Conservation (phyloP, 2,329 filamentous ascomycete species). For the Pseudocercospora vitis region DNA sequence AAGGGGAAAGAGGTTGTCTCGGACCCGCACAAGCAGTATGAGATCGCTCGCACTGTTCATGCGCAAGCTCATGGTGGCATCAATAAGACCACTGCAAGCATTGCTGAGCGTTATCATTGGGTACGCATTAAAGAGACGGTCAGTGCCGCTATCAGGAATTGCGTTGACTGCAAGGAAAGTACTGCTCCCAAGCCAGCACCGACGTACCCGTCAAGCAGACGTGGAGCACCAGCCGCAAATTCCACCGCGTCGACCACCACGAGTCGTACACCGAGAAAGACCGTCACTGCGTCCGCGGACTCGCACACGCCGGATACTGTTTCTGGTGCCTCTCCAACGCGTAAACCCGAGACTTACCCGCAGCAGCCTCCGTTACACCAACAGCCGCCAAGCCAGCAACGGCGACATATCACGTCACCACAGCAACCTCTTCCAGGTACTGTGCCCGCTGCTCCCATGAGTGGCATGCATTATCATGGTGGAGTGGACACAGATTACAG, state of each 20-base stretch:
- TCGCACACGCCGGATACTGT: constrained; percentile 8
- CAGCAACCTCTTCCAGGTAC: background rate
- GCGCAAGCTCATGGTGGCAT: constrained; percentile 80
- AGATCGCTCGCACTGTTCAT: constrained; percentile 79
- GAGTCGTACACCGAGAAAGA: constrained; percentile 5
- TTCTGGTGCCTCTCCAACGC: constrained; percentile 12
- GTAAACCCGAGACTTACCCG: background rate
- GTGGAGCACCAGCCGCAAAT: constrained; percentile 10
- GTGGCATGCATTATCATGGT: constrained; percentile 38
- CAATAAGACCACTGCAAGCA: constrained; percentile 95
- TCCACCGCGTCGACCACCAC: constrained; percentile 2
- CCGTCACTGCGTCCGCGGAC: constrained; percentile 21
- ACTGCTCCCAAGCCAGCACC: constrained; percentile 44
- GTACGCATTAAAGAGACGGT: constrained; percentile 97
- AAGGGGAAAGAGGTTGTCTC: constrained; percentile 97
- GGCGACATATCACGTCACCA: background rate
- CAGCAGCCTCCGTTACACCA: background rate
- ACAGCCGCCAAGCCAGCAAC: constrained; percentile 4
- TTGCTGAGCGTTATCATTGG: constrained; percentile 95
- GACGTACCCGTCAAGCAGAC: constrained; percentile 8
- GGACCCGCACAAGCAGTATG: constrained; percentile 84
- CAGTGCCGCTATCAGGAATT: constrained; percentile 89
- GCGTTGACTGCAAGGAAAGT: constrained; percentile 85
- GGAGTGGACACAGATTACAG: constrained; percentile 41
- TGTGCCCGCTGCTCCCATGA: constrained; percentile 30